Evolutionary conservation across 495 filamentous ascomycete species (phyloP).

Genomic region (Aspergillus haitiensis): DNA sequence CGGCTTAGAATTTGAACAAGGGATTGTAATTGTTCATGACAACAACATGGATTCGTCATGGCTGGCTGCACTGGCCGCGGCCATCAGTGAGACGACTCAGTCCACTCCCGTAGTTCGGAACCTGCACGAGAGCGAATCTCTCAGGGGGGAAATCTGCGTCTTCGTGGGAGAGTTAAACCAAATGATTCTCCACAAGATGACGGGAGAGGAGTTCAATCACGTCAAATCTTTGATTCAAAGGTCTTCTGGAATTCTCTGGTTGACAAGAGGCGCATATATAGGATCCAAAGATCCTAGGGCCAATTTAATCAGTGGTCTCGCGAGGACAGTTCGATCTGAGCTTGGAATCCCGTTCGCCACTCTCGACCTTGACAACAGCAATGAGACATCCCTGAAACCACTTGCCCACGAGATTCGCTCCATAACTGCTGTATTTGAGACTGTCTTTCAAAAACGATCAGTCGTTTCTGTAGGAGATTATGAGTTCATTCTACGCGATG

Average conservation of each 20-base stretch:
- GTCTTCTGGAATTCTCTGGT: background rate
- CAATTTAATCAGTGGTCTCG: background rate
- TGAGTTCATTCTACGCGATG: background rate
- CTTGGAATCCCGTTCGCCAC: background rate
- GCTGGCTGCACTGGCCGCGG: background rate
- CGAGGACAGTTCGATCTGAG: background rate
- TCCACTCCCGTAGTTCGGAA: background rate
- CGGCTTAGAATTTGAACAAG: background rate
- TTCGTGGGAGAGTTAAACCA: constrained; percentile 4
- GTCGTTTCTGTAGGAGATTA: background rate
- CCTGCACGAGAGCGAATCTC: background rate
- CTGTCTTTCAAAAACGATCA: background rate
- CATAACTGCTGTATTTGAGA: background rate
- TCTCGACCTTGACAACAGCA: background rate
- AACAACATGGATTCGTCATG: background rate
- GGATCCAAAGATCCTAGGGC: background rate
- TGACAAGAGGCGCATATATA: background rate
- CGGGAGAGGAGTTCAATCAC: background rate
- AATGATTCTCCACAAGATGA: background rate
- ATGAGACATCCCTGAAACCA: background rate
- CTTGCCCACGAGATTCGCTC: background rate
- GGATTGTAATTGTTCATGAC: background rate
- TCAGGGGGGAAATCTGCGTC: background rate
- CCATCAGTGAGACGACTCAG: background rate
- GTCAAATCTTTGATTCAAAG: background rate